Evolutionary conservation across 2,329 filamentous ascomycete species (phyloP).

Genomic region (Epicoccum nigrum): DNA sequence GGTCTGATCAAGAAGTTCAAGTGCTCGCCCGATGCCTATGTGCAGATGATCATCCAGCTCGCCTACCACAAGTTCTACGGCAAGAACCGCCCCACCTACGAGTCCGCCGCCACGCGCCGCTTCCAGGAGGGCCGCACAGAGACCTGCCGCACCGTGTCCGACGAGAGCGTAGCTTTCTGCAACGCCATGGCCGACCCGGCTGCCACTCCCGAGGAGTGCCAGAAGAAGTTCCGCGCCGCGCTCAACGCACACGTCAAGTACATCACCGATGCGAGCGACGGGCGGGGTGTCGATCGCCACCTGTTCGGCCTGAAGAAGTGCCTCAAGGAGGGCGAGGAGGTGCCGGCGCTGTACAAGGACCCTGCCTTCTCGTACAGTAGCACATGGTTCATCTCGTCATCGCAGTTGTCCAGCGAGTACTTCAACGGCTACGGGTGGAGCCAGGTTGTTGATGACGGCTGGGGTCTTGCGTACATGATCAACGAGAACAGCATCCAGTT

Average conservation of each 20-base stretch:
- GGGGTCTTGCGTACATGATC: slow-evolving; percentile 99
- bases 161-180: slow-evolving; percentile 91
- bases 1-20: slow-evolving; percentile 99
- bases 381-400: slow-evolving; percentile 88
- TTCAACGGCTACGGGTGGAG: slow-evolving; percentile 99
- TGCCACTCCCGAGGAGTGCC: slow-evolving; percentile 67
- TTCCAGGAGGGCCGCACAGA: slow-evolving; percentile 97
- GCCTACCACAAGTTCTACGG: slow-evolving; percentile 99
- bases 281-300: slow-evolving; percentile 92
- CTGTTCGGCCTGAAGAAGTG: slow-evolving; percentile 97
- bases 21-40: slow-evolving; percentile 95
- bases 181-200: slow-evolving; percentile 77
- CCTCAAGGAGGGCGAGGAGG: slow-evolving; percentile 76
- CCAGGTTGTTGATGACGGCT: slow-evolving; percentile 94
- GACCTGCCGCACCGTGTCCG: slow-evolving; percentile 89
- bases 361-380: slow-evolving; percentile 82
- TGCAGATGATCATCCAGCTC: slow-evolving; percentile 98
- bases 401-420: slow-evolving; percentile 92
- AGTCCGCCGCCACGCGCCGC: slow-evolving; percentile 90
- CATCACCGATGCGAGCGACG: slow-evolving; percentile 86
- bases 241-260: slow-evolving; percentile 85
- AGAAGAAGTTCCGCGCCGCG: slow-evolving; percentile 80
- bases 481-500: slow-evolving; percentile 99
- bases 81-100: slow-evolving; percentile 96
- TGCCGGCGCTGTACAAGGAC: slow-evolving; percentile 85